These are phyloP conservation scores for Boletus reticulatus DNA, from an alignment of 768 basidiomycete species.

Conservation along the genomic window DNA sequence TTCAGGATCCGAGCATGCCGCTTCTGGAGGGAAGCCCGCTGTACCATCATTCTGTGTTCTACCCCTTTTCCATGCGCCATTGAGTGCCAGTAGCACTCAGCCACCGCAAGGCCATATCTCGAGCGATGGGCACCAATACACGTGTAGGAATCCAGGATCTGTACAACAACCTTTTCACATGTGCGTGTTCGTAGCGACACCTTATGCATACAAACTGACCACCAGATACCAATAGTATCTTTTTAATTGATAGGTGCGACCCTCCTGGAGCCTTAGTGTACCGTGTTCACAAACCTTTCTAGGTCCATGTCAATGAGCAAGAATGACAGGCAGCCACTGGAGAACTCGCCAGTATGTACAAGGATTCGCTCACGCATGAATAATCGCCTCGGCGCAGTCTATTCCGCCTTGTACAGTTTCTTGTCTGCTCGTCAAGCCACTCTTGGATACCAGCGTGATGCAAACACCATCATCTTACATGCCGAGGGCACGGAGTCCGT, in stretches of 20 bases:
- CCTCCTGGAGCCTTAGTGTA: neutral
- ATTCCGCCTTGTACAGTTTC: slow-evolving; percentile 49
- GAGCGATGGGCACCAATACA: slow-evolving; percentile 53
- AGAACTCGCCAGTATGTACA: slow-evolving; percentile 32
- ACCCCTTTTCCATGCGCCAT: slow-evolving; percentile 50
- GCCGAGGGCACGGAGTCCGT: slow-evolving; percentile 21
- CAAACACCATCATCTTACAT: slow-evolving; percentile 56
- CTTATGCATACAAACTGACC: neutral
- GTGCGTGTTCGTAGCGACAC: slow-evolving; percentile 34
- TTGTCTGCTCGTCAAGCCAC: slow-evolving; percentile 50
- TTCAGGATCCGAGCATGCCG: slow-evolving; percentile 50
- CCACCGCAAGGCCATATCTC: slow-evolving; percentile 46
- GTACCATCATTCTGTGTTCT: slow-evolving; percentile 53
- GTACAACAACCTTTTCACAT: slow-evolving; percentile 56
- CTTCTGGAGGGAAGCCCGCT: slow-evolving; percentile 34
- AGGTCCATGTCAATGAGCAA: slow-evolving; percentile 52
- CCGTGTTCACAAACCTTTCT: neutral
- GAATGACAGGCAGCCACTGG: slow-evolving; percentile 40
- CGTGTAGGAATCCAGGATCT: slow-evolving; percentile 49
- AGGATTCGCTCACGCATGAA: slow-evolving; percentile 33
- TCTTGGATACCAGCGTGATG: slow-evolving; percentile 39
- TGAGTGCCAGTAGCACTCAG: slow-evolving; percentile 18
- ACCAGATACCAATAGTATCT: slow-evolving; percentile 8
- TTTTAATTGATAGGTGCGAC: slow-evolving; percentile 20
- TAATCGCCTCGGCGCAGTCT: slow-evolving; percentile 59